Conservation (phyloP, 2,329 filamentous ascomycete species). For the Xylaria sp. region DNA sequence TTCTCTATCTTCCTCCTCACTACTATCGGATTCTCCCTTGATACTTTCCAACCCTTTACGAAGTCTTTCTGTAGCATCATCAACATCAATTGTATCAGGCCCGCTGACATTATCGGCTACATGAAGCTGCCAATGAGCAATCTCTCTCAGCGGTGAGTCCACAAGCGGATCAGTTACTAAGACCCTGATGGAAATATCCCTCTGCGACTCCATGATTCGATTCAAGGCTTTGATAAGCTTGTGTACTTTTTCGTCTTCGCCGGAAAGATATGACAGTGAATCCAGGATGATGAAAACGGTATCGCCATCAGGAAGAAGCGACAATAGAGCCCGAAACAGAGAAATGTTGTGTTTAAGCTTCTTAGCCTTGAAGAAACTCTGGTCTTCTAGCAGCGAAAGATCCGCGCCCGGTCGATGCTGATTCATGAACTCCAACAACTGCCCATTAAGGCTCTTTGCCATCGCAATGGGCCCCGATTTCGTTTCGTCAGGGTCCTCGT, state of each 20-base stretch:
- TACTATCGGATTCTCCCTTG: not conserved
- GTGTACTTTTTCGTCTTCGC: not conserved
- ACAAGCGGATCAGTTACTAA: conserved; percentile 4
- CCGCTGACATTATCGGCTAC: not conserved
- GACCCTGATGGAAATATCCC: not conserved
- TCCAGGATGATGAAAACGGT: conserved; percentile 11
- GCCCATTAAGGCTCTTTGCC: conserved; percentile 5
- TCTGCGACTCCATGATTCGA: not conserved
- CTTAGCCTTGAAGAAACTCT: conserved; percentile 5
- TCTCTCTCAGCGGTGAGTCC: conserved; percentile 5
- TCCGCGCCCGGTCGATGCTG: not conserved
- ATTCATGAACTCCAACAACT: conserved; percentile 10
- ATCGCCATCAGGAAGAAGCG: not conserved
- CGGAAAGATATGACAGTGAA: conserved; percentile 6
- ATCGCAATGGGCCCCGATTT: conserved; percentile 1
- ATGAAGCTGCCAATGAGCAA: conserved; percentile 8
- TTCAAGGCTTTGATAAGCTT: conserved; percentile 1
- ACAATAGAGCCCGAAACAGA: not conserved
- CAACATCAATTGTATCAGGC: not conserved
- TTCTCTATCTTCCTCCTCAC: not conserved
- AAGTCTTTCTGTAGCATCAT: not conserved
- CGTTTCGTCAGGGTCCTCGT: not conserved
- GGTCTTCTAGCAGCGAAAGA: not conserved
- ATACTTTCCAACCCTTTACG: not conserved
- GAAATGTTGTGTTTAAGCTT: not conserved